Percentiles rank a stretch among this genome's conserved stretches.
Evolutionary conservation across 208 protist species (phyloP).

Genomic region (Crithidia mellificae): DNA sequence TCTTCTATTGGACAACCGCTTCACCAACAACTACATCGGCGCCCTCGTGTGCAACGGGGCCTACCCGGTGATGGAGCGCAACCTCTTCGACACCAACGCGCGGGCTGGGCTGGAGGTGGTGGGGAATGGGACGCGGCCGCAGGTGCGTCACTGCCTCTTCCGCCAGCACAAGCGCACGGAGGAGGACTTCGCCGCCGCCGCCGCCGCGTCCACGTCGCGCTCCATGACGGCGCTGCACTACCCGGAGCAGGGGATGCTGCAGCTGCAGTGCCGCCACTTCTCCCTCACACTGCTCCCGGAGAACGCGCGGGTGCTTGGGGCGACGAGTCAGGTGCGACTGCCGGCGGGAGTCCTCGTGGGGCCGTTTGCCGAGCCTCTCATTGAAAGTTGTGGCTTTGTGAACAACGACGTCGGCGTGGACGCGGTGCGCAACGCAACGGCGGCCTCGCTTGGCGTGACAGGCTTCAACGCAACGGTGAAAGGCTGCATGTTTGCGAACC

Average conservation of each 20-base stretch:
- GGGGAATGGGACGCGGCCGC: constrained; percentile 47
- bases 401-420: constrained; percentile 82
- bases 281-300: constrained; percentile 38
- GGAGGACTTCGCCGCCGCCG: not conserved
- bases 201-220: not conserved
- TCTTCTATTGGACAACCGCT: constrained; percentile 56
- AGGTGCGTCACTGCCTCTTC: constrained; percentile 68
- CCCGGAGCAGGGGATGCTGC: constrained; percentile 40
- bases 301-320: constrained; percentile 40
- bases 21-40: constrained; percentile 77
- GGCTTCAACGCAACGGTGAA: constrained; percentile 27
- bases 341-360: constrained; percentile 57
- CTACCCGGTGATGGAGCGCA: constrained; percentile 50
- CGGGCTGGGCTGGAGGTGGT: constrained; percentile 72
- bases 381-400: constrained; percentile 60
- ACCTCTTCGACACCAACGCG: constrained; percentile 75
- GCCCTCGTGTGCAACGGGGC: constrained; percentile 65
- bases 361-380: constrained; percentile 35
- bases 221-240: constrained; percentile 4
- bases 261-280: constrained; percentile 37
- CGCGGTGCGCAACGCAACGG: constrained; percentile 39
- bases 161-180: constrained; percentile 29
- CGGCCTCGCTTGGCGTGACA: constrained; percentile 7
- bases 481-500: constrained; percentile 36
- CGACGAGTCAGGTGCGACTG: constrained; percentile 32